Conservation (phyloP, 306 rosid genomes). For the Begonia loranthoides region DNA sequence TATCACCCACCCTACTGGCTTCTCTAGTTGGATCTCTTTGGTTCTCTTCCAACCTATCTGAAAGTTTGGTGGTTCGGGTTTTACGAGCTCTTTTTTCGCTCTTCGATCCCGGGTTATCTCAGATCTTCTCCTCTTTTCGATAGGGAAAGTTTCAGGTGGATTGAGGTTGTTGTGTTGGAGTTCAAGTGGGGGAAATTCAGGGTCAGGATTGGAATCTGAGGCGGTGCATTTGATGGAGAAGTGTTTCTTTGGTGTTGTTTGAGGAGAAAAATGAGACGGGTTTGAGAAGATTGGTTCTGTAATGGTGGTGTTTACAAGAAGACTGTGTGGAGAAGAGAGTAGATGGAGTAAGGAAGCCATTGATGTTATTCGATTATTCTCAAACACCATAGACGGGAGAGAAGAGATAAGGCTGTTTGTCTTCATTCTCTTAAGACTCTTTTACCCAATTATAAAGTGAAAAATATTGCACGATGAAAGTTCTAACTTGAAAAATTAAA, state of each 20-base stretch:
- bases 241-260: slow-evolving; percentile 16
- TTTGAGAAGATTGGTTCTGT: slow-evolving; percentile 14
- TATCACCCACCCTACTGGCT: slow-evolving; percentile 63
- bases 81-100: slow-evolving; percentile 15
- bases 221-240: slow-evolving; percentile 27
- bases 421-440: background rate
- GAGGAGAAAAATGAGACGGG: slow-evolving; percentile 13
- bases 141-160: slow-evolving; percentile 53
- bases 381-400: background rate
- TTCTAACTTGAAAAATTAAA: too few relatives aligned
- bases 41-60: slow-evolving; percentile 95
- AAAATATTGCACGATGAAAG: too few relatives aligned
- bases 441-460: too few relatives aligned
- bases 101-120: slow-evolving; percentile 48
- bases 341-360: slow-evolving; percentile 59
- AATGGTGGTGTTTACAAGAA: slow-evolving; percentile 5
- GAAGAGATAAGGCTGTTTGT: slow-evolving; percentile 28
- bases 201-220: slow-evolving; percentile 17
- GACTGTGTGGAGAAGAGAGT: slow-evolving; percentile 16
- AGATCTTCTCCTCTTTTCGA: slow-evolving; percentile 68
- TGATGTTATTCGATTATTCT: slow-evolving; percentile 8
- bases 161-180: slow-evolving; percentile 36
- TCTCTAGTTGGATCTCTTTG: slow-evolving; percentile 52
- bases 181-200: slow-evolving; percentile 33
- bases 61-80: slow-evolving; percentile 64